phyloP scores from a whole-genome alignment of 495 filamentous ascomycete genomes.

The Elaphomyces granulatus region DNA sequence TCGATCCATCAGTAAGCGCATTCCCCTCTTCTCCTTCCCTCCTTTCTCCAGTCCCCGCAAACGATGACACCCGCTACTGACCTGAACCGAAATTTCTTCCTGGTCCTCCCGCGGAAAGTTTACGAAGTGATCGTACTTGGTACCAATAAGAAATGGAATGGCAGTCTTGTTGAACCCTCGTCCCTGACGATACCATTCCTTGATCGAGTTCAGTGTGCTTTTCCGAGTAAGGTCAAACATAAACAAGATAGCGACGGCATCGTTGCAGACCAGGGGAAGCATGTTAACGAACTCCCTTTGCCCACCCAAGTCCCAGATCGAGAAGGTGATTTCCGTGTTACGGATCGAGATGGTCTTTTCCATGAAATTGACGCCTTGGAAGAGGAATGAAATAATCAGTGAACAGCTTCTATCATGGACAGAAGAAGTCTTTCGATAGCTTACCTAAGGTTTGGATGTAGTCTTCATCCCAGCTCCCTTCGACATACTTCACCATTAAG shows the following conservation, averaged over 20 bases:
- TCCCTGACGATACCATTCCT: conserved; percentile 98
- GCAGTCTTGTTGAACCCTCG: conserved; percentile 98
- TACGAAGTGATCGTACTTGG: conserved; percentile 98
- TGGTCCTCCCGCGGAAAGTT: conserved; percentile 96
- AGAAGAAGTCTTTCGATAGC: conserved; percentile 12
- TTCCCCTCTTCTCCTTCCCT: background rate
- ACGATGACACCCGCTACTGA: conserved; percentile 19
- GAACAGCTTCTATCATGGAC: background rate
- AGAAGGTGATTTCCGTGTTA: conserved; percentile 99
- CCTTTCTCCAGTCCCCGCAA: too few relatives aligned
- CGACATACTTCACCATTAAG: conserved; percentile 98
- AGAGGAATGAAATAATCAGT: background rate
- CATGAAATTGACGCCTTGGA: conserved; percentile 90
- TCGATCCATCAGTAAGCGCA: conserved; percentile 4
- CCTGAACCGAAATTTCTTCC: conserved; percentile 93
- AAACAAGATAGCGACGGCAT: conserved; percentile 94
- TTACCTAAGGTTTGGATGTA: conserved; percentile 95
- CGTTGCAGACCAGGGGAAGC: conserved; percentile 96
- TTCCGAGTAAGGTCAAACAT: conserved; percentile 99
- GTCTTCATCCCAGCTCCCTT: conserved; percentile 98
- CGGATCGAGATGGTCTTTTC: conserved; percentile 99
- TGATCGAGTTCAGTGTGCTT: conserved; percentile 96
- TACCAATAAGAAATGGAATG: conserved; percentile 91
- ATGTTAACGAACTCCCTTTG: conserved; percentile 99
- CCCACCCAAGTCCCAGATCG: conserved; percentile 96